Conservation (phyloP, 2,329 filamentous ascomycete genomes). For the Cladophialophora psammophila region DNA sequence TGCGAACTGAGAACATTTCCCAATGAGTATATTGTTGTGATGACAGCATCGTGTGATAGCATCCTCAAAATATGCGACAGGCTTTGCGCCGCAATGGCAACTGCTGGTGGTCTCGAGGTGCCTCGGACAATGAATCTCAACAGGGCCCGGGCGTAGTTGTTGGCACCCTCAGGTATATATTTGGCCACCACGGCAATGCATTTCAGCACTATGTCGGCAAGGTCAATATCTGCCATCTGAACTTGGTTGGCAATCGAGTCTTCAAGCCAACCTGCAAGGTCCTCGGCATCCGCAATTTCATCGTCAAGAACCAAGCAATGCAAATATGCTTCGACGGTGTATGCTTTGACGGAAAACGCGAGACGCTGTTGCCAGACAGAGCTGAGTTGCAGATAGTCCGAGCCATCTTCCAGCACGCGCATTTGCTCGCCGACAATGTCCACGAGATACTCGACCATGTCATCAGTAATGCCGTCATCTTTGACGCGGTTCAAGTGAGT, state of each 20-base stretch:
- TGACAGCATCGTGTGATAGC: slow-evolving; percentile 89
- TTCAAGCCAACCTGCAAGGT: slow-evolving; percentile 85
- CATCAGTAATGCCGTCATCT: slow-evolving; percentile 47
- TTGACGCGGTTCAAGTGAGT: slow-evolving; percentile 50
- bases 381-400: slow-evolving; percentile 86
- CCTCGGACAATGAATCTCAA: slow-evolving; percentile 89
- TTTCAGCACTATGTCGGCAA: slow-evolving; percentile 81
- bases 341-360: slow-evolving; percentile 83
- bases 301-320: slow-evolving; percentile 86
- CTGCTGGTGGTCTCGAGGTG: slow-evolving; percentile 71
- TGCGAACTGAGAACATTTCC: slow-evolving; percentile 90
- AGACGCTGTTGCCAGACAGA: slow-evolving; percentile 86
- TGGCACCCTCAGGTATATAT: slow-evolving; percentile 74
- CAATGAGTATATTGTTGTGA: slow-evolving; percentile 94
- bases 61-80: slow-evolving; percentile 81
- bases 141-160: slow-evolving; percentile 77
- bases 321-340: slow-evolving; percentile 80
- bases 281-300: slow-evolving; percentile 78
- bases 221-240: slow-evolving; percentile 79
- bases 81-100: slow-evolving; percentile 80
- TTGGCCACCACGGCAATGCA: slow-evolving; percentile 82
- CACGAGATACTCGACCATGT: slow-evolving; percentile 66
- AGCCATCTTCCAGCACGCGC: slow-evolving; percentile 82
- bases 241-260: slow-evolving; percentile 77
- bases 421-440: slow-evolving; percentile 82